A percentile compares a stretch with the other conserved stretches of the same genome.
phyloP scores from a whole-genome alignment of 495 filamentous ascomycete genomes.

The Hypoxylon crocopeplum region DNA sequence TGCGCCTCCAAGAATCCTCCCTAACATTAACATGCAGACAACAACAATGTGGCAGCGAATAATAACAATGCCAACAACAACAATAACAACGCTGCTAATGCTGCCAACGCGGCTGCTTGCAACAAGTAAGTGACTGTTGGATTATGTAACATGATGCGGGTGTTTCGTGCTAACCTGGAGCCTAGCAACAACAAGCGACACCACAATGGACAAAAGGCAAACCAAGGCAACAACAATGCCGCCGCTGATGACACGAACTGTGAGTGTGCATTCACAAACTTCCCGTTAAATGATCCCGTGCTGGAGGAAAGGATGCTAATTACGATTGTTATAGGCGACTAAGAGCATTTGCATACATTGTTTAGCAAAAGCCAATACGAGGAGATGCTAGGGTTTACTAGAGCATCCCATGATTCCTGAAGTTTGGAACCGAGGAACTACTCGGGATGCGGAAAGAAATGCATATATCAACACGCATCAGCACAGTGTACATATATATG shows the following conservation, averaged over 20 bases:
- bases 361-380: background rate
- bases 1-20: no score
- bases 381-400: background rate
- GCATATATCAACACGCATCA: conserved; percentile 14
- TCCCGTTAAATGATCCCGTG: background rate
- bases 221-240: conserved; percentile 13
- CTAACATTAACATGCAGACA: conserved; percentile 1
- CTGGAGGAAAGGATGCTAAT: conserved; percentile 2
- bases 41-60: conserved; percentile 13
- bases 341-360: background rate
- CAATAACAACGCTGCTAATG: conserved; percentile 7
- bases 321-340: conserved; percentile 6
- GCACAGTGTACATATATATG: conserved; percentile 21
- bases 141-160: background rate
- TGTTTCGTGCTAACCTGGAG: conserved; percentile 11
- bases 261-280: conserved; percentile 1
- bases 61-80: conserved; percentile 13
- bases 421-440: background rate
- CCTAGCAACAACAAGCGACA: conserved; percentile 36
- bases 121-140: conserved; percentile 7
- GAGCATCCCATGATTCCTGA: background rate
- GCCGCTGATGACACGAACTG: conserved; percentile 20
- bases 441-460: conserved; percentile 17
- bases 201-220: conserved; percentile 31
- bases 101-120: conserved; percentile 9